phyloP scores from a whole-genome alignment of 1,139 yeast species.

The Blastobotrys capitulatus region DNA sequence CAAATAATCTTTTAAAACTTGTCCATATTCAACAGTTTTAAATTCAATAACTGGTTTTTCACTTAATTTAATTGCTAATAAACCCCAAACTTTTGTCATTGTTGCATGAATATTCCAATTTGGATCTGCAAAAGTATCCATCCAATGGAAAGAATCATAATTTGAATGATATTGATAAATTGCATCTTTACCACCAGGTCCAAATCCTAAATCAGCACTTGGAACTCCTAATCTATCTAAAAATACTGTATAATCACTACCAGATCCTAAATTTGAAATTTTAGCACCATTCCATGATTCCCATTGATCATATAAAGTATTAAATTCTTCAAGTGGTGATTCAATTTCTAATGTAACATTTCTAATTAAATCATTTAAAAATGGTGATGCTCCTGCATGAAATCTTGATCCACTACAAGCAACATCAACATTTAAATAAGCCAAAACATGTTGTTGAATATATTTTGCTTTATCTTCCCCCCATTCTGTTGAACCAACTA shows the following conservation, averaged over 20 bases:
- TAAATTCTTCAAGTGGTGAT: slow-evolving; percentile 38
- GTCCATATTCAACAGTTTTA: slow-evolving; percentile 42
- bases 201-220: slow-evolving; percentile 54
- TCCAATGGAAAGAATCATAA: slow-evolving; percentile 66
- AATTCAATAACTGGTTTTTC: slow-evolving; percentile 44
- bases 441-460: slow-evolving; percentile 45
- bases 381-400: slow-evolving; percentile 46
- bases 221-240: slow-evolving; percentile 64
- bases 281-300: slow-evolving; percentile 34
- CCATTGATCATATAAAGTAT: slow-evolving; percentile 56
- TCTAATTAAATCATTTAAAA: slow-evolving; percentile 41
- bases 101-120: slow-evolving; percentile 52
- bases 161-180: slow-evolving; percentile 67
- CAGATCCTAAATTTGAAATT: slow-evolving; percentile 52
- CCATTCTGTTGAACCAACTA: slow-evolving; percentile 64
- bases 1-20: slow-evolving; percentile 33
- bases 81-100: slow-evolving; percentile 47
- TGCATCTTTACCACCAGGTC: slow-evolving; percentile 40
- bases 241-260: slow-evolving; percentile 65
- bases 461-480: slow-evolving; percentile 48
- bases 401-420: slow-evolving; percentile 51
- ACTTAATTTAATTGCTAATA: slow-evolving; percentile 42
- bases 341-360: slow-evolving; percentile 38
- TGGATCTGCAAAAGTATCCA: slow-evolving; percentile 54
- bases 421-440: slow-evolving; percentile 60